These are phyloP conservation scores for Trametes maxima DNA, from an alignment of 768 basidiomycete genomes.

Conservation along the genomic window DNA sequence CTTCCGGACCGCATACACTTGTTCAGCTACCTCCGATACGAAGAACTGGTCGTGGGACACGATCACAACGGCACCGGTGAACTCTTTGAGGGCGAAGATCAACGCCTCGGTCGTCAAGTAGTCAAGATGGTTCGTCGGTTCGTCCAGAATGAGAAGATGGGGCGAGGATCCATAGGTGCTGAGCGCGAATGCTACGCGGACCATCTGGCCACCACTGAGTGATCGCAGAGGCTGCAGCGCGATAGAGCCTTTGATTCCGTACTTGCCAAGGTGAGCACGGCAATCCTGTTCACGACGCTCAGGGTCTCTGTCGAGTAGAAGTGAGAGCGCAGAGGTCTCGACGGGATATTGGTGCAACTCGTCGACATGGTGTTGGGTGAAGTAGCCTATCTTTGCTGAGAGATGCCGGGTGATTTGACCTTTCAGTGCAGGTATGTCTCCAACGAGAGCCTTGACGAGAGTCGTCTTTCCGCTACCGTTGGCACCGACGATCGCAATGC, in stretches of 20 bases:
- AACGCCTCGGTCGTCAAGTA: slow-evolving; percentile 96
- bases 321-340: slow-evolving; percentile 13
- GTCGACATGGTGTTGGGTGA: slow-evolving; percentile 30
- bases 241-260: slow-evolving; percentile 16
- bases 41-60: slow-evolving; percentile 98
- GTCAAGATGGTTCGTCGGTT: slow-evolving; percentile 93
- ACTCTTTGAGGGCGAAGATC: slow-evolving; percentile 95
- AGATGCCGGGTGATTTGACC: slow-evolving; percentile 23
- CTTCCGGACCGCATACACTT: slow-evolving; percentile 92
- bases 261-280: slow-evolving; percentile 21
- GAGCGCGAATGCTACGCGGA: slow-evolving; percentile 92
- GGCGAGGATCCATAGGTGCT: slow-evolving; percentile 93
- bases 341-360: slow-evolving; percentile 17
- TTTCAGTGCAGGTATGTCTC: slow-evolving; percentile 23
- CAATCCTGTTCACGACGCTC: slow-evolving; percentile 14
- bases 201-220: slow-evolving; percentile 99
- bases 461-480: slow-evolving; percentile 31
- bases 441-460: slow-evolving; percentile 25
- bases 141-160: slow-evolving; percentile 91
- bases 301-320: slow-evolving; percentile 11
- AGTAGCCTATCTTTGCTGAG: slow-evolving; percentile 25
- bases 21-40: slow-evolving; percentile 93
- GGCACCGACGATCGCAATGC: slow-evolving; percentile 26
- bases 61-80: slow-evolving; percentile 96
- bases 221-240: slow-evolving; percentile 54